phyloP scores from a whole-genome alignment of 2,329 filamentous ascomycete species.

The Coleophoma cylindrospora region DNA sequence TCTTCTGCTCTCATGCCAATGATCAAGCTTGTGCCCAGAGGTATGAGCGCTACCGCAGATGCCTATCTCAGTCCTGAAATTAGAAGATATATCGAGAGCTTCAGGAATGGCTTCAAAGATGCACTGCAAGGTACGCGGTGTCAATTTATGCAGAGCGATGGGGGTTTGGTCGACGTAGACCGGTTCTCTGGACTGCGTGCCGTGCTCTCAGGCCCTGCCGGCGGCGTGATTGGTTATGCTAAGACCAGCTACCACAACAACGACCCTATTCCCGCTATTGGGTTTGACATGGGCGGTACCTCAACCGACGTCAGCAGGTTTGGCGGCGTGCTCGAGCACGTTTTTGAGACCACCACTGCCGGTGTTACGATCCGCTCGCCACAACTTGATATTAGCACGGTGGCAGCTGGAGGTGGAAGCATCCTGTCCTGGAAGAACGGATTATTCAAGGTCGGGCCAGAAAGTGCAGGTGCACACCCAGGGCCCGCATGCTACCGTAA shows the following conservation, averaged over 20 bases:
- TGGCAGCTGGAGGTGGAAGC: constrained; percentile 35
- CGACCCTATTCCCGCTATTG: constrained; percentile 61
- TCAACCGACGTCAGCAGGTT: constrained; percentile 62
- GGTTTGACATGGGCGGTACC: constrained; percentile 44
- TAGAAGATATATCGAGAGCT: constrained; percentile 59
- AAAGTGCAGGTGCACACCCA: constrained; percentile 64
- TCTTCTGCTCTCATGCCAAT: constrained; percentile 62
- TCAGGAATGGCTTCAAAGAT: constrained; percentile 56
- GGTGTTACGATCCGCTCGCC: constrained; percentile 75
- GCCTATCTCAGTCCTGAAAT: constrained; percentile 65
- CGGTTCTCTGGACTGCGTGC: constrained; percentile 57
- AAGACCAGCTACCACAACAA: constrained; percentile 58
- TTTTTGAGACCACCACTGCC: constrained; percentile 74
- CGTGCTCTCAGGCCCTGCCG: constrained; percentile 60
- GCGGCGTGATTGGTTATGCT: constrained; percentile 63
- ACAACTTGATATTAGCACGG: constrained; percentile 77
- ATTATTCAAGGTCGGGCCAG: constrained; percentile 66
- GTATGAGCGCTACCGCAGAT: constrained; percentile 63
- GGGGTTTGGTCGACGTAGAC: constrained; percentile 37
- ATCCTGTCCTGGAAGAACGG: constrained; percentile 64
- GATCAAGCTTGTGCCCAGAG: constrained; percentile 63
- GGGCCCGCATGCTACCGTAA: constrained; percentile 43
- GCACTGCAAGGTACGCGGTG: constrained; percentile 65
- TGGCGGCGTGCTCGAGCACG: constrained; percentile 62
- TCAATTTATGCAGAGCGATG: constrained; percentile 58